A percentile compares a stretch with the other conserved stretches of the same genome.
Evolutionary conservation across 257 asterid genomes (phyloP).

Genomic region (Lycium barbarum): DNA sequence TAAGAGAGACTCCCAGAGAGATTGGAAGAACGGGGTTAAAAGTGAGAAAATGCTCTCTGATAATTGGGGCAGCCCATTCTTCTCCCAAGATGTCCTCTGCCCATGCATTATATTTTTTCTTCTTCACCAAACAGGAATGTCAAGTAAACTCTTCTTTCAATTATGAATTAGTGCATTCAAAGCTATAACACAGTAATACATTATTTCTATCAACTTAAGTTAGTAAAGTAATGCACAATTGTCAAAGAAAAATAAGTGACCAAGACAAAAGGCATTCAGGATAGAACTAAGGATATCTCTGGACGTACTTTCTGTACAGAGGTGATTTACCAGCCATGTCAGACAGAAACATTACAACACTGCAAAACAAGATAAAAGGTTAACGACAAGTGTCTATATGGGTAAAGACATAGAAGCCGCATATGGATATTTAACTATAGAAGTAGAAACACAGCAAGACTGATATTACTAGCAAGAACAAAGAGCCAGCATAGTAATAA

Average conservation of each 20-base stretch:
- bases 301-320: conserved; percentile 86
- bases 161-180: neutral
- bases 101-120: neutral
- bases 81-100: neutral
- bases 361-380: conserved; percentile 50
- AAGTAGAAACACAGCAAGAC: neutral
- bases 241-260: conserved; percentile 20
- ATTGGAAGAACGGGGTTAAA: neutral
- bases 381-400: neutral
- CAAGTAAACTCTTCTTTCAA: conserved; percentile 15
- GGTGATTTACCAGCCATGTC: conserved; percentile 97
- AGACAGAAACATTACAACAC: conserved; percentile 83
- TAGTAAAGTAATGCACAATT: neutral
- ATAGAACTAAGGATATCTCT: conserved; percentile 19
- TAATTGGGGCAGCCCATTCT: conserved; percentile 10
- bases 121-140: neutral
- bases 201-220: conserved; percentile 11
- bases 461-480: neutral
- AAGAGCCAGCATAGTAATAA: neutral
- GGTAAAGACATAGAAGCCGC: neutral
- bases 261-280: conserved; percentile 13
- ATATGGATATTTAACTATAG: neutral
- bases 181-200: neutral
- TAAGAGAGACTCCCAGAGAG: neutral
- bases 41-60: conserved; percentile 13